Evolutionary conservation across 148 eudicot genomes (phyloP).

Genomic region (Limonium bicolor): DNA sequence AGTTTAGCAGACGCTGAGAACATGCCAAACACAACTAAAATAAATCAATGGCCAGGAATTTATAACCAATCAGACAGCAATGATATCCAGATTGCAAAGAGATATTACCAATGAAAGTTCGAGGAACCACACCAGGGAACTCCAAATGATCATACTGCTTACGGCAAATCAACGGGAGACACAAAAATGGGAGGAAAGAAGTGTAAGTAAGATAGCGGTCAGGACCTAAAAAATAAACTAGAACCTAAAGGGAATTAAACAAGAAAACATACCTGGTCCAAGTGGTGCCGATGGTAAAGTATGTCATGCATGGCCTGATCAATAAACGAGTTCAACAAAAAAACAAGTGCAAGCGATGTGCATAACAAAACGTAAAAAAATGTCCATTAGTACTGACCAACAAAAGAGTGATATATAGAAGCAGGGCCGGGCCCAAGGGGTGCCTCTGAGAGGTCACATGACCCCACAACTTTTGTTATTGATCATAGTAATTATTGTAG

Average conservation of each 20-base stretch:
- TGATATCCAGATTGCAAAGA: no score
- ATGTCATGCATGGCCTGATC: conserved; percentile 99
- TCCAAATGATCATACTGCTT: conserved; percentile 94
- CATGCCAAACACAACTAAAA: not conserved
- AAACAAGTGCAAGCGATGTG: not conserved
- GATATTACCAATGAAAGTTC: conserved; percentile 84
- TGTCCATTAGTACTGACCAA: not conserved
- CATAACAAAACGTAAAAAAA: not conserved
- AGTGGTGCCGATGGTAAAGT: conserved; percentile 61
- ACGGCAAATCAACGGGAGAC: not conserved
- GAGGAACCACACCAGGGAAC: conserved; percentile 98
- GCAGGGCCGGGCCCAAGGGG: not conserved
- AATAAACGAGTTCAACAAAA: no score
- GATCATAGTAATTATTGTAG: no score
- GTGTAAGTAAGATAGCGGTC: not conserved
- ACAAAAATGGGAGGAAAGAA: not conserved
- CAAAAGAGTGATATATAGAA: not conserved
- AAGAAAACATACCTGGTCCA: conserved; percentile 40
- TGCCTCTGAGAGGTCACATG: no score
- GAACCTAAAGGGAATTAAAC: no score
- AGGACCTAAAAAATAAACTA: not conserved
- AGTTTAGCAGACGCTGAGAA: no score
- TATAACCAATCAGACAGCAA: conserved; percentile 4
- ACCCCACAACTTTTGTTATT: no score
- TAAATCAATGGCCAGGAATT: not conserved